Conservation (phyloP, 2,329 filamentous ascomycete genomes). For the Passalora sequoiae region DNA sequence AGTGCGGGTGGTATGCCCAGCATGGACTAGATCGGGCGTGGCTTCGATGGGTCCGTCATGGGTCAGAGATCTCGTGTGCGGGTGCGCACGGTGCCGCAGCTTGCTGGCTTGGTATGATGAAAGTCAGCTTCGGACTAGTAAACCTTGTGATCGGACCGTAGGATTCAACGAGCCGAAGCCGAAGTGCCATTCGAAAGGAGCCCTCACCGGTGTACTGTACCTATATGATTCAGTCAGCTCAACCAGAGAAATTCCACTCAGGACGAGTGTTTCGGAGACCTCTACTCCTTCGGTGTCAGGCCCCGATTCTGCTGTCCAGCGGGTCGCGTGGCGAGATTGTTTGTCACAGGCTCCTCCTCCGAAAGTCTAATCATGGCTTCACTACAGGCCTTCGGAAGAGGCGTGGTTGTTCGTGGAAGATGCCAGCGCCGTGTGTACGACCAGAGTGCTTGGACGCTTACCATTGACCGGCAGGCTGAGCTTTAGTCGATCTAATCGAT, state of each 20-base stretch:
- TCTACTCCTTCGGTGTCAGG: no score
- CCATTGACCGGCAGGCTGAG: background rate
- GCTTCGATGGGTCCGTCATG: slow-evolving; percentile 2
- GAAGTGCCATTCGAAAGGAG: no score
- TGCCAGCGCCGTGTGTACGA: slow-evolving; percentile 4
- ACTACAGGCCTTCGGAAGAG: no score
- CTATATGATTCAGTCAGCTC: background rate
- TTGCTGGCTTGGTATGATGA: background rate
- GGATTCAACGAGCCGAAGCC: background rate
- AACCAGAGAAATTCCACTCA: no score
- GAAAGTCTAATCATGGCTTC: no score
- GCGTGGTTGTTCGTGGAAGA: background rate
- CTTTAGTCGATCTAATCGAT: no score
- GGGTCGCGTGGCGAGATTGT: background rate
- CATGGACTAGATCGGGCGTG: no score
- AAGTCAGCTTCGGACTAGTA: slow-evolving; percentile 1
- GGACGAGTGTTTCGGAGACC: no score
- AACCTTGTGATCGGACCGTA: background rate
- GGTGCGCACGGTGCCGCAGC: slow-evolving; percentile 1
- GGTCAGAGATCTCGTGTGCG: background rate
- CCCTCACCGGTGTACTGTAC: no score
- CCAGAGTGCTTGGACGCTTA: background rate
- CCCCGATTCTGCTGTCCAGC: no score
- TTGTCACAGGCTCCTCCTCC: background rate
- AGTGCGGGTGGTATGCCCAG: no score